These are phyloP conservation scores for Peronospora farinosa DNA, from an alignment of 352 stramenopile species.

Conservation along the genomic window DNA sequence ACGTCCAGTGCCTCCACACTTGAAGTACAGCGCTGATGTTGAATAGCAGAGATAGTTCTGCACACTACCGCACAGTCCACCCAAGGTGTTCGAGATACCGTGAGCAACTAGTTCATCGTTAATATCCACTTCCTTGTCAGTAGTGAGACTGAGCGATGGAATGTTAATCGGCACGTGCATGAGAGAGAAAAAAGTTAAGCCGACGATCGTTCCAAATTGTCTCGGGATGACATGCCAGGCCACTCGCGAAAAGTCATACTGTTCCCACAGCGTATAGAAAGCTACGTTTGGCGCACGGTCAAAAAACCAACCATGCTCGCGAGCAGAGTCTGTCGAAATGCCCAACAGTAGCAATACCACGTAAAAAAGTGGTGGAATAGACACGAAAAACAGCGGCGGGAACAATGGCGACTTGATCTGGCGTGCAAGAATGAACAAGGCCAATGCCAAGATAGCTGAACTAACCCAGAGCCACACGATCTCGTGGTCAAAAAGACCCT, in stretches of 20 bases:
- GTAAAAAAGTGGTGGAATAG: slow-evolving; percentile 76
- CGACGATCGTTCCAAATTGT: slow-evolving; percentile 73
- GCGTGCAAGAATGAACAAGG: slow-evolving; percentile 49
- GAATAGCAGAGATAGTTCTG: slow-evolving; percentile 91
- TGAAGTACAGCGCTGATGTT: slow-evolving; percentile 83
- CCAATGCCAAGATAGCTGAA: slow-evolving; percentile 44
- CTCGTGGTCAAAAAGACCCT: slow-evolving; percentile 40
- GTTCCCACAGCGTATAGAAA: slow-evolving; percentile 71
- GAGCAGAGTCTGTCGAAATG: slow-evolving; percentile 52
- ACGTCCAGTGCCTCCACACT: slow-evolving; percentile 74
- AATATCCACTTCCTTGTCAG: slow-evolving; percentile 86
- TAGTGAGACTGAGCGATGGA: slow-evolving; percentile 81
- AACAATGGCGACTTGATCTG: slow-evolving; percentile 60
- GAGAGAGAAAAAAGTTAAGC: slow-evolving; percentile 88
- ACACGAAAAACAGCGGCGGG: slow-evolving; percentile 75
- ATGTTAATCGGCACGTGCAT: slow-evolving; percentile 96
- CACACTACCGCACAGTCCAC: slow-evolving; percentile 78
- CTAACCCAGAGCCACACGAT: slow-evolving; percentile 70
- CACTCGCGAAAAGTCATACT: slow-evolving; percentile 63
- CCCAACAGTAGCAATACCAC: slow-evolving; percentile 42
- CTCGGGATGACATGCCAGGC: slow-evolving; percentile 69
- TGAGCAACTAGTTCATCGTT: slow-evolving; percentile 90
- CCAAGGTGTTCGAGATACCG: slow-evolving; percentile 86
- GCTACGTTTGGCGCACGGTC: slow-evolving; percentile 53
- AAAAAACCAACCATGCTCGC: slow-evolving; percentile 71